Evolutionary conservation across 2,329 filamentous ascomycete genomes (phyloP).

Genomic region (Aspergillus niger): DNA sequence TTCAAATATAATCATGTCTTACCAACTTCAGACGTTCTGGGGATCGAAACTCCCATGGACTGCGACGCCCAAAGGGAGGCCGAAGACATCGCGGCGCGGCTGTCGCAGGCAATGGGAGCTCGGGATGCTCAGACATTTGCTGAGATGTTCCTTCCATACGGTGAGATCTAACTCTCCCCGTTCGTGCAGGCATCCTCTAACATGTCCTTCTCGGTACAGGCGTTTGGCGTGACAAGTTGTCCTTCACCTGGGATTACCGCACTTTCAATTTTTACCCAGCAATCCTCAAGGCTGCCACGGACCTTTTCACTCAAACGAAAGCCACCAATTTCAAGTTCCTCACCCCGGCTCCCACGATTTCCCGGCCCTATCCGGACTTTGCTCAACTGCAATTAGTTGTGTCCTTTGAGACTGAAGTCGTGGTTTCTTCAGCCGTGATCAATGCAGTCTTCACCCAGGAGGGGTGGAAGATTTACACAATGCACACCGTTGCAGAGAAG

Average conservation of each 20-base stretch:
- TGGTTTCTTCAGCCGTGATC: slow-evolving; percentile 30
- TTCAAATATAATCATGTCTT: slow-evolving; percentile 46
- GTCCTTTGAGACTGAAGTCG: slow-evolving; percentile 35
- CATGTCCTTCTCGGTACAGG: slow-evolving; percentile 20
- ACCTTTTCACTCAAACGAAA: slow-evolving; percentile 34
- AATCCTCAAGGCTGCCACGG: slow-evolving; percentile 37
- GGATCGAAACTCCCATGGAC: slow-evolving; percentile 30
- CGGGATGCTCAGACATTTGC: slow-evolving; percentile 26
- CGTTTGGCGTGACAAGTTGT: slow-evolving; percentile 41
- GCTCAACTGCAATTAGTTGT: slow-evolving; percentile 34
- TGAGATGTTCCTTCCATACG: slow-evolving; percentile 30
- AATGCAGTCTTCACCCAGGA: slow-evolving; percentile 36
- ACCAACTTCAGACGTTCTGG: slow-evolving; percentile 34
- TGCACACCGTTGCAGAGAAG: slow-evolving; percentile 38
- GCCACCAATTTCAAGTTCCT: slow-evolving; percentile 31
- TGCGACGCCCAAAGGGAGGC: slow-evolving; percentile 17
- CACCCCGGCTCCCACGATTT: slow-evolving; percentile 23
- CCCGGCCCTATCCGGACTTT: slow-evolving; percentile 33
- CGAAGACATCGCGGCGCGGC: slow-evolving; percentile 8
- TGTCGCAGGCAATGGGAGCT: slow-evolving; percentile 19
- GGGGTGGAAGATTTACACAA: slow-evolving; percentile 39
- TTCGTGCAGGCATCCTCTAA: not conserved
- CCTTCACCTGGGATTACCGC: slow-evolving; percentile 41
- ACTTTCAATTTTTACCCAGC: slow-evolving; percentile 37
- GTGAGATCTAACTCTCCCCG: slow-evolving; percentile 12